Evolutionary conservation across 2,329 filamentous ascomycete genomes (phyloP).

Genomic region (Sclerotinia nivalis): DNA sequence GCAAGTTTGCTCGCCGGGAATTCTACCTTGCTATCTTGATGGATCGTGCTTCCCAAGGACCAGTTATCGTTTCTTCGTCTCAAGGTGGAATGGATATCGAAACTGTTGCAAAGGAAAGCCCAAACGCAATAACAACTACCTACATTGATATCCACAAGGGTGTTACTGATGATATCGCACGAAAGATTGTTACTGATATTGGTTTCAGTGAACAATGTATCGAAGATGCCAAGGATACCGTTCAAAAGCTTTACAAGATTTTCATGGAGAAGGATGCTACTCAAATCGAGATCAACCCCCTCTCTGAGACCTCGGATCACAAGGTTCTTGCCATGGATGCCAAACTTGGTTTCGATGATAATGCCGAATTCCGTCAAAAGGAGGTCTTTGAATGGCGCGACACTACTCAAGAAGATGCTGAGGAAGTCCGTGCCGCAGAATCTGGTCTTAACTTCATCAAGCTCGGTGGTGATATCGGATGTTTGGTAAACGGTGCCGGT

Average conservation of each 20-base stretch:
- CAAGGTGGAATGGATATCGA: conserved; percentile 99
- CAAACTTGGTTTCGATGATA: conserved; percentile 98
- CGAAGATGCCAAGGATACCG: conserved; percentile 90
- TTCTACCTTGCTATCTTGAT: conserved; percentile 99
- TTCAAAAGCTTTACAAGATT: conserved; percentile 98
- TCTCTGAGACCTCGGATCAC: conserved; percentile 97
- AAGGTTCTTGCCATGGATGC: conserved; percentile 99
- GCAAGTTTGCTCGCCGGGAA: conserved; percentile 98
- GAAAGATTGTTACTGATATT: conserved; percentile 84
- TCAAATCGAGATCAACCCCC: conserved; percentile 99
- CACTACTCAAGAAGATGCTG: conserved; percentile 90
- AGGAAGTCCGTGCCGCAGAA: conserved; percentile 95
- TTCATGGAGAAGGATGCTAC: conserved; percentile 98
- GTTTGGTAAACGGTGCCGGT: conserved; percentile 97
- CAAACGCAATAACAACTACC: conserved; percentile 92
- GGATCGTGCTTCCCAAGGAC: conserved; percentile 88
- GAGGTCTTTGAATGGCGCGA: conserved; percentile 94
- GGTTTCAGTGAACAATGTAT: conserved; percentile 98
- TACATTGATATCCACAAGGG: conserved; percentile 91
- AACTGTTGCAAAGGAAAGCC: conserved; percentile 95
- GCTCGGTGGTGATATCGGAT: conserved; percentile 98
- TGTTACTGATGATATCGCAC: conserved; percentile 93
- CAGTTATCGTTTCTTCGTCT: conserved; percentile 95
- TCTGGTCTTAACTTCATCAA: conserved; percentile 99
- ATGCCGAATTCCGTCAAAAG: conserved; percentile 97